Evolutionary conservation across 768 basidiomycete genomes (phyloP).

Genomic region (Pholiota conissans): DNA sequence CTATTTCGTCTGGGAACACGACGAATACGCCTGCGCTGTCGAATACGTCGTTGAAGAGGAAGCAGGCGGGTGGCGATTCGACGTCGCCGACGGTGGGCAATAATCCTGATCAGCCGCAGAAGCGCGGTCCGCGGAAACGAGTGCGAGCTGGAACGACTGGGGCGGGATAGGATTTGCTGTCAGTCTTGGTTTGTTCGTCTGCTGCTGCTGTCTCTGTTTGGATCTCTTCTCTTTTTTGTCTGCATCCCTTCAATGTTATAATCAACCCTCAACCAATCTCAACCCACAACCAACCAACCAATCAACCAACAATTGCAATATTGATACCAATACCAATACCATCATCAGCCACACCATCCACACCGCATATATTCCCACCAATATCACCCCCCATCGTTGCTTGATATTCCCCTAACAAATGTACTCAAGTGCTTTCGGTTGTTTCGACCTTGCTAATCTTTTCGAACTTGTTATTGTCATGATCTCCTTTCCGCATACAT

Average conservation of each 20-base stretch:
- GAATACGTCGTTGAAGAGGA: conserved; percentile 56
- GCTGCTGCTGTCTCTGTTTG: conserved; percentile 12
- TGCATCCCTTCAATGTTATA: background rate
- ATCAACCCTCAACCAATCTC: background rate
- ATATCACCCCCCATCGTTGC: background rate
- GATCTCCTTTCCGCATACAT: too few species aligned
- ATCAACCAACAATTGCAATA: background rate
- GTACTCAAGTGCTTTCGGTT: conserved; percentile 1
- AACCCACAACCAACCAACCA: background rate
- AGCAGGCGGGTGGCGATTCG: conserved; percentile 40
- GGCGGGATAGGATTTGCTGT: conserved; percentile 33
- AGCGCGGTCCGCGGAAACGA: conserved; percentile 54
- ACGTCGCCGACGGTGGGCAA: conserved; percentile 55
- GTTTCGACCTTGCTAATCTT: conserved; percentile 10
- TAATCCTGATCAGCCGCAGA: conserved; percentile 44
- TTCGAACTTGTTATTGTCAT: background rate
- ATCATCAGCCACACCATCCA: background rate
- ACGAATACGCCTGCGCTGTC: conserved; percentile 50
- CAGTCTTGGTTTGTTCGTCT: background rate
- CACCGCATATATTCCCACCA: background rate
- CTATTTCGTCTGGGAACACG: conserved; percentile 37
- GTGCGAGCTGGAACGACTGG: conserved; percentile 45
- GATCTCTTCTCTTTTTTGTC: conserved; percentile 9
- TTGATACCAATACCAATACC: background rate
- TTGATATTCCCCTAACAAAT: conserved; percentile 3